These are phyloP conservation scores for Colletotrichum eleusines DNA, from an alignment of 2,329 filamentous ascomycete genomes.

Conservation along the genomic window DNA sequence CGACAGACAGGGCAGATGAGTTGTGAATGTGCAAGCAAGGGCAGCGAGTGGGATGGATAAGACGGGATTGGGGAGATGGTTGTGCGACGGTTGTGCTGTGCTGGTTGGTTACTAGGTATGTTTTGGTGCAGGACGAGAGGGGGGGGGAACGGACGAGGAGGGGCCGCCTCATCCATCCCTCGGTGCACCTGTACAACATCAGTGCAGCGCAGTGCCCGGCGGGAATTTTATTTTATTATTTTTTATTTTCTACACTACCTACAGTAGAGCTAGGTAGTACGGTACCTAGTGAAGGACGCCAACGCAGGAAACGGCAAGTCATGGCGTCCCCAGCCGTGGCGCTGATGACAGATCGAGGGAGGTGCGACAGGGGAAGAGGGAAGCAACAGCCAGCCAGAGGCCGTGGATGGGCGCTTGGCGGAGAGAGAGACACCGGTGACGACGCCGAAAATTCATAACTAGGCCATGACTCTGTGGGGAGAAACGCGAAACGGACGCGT, in stretches of 20 bases:
- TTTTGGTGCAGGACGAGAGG: constrained; percentile 12
- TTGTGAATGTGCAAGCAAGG: constrained; percentile 34
- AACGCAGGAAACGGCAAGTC: constrained; percentile 30
- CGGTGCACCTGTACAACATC: constrained; percentile 10
- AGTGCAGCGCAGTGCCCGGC: constrained; percentile 4
- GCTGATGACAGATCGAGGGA: constrained; percentile 40
- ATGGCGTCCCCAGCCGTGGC: constrained; percentile 32
- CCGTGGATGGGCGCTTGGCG: constrained; percentile 17
- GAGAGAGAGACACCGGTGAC: constrained; percentile 11
- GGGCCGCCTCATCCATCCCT: neutral
- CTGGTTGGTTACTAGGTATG: neutral
- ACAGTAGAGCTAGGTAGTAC: no score
- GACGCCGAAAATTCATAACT: constrained; percentile 39
- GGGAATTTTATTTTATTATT: constrained; percentile 1
- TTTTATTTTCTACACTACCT: no score
- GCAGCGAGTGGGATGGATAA: constrained; percentile 16
- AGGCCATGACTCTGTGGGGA: constrained; percentile 22
- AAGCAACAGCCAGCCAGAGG: constrained; percentile 13
- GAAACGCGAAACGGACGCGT: constrained; percentile 31
- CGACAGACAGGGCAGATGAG: constrained; percentile 21
- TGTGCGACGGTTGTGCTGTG: constrained; percentile 22
- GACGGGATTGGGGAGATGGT: constrained; percentile 23
- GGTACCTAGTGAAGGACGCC: constrained; percentile 21
- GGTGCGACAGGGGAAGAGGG: constrained; percentile 34
- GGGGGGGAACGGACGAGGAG: neutral